phyloP scores from a whole-genome alignment of 352 stramenopile species.

The Blastocystis sp. region DNA sequence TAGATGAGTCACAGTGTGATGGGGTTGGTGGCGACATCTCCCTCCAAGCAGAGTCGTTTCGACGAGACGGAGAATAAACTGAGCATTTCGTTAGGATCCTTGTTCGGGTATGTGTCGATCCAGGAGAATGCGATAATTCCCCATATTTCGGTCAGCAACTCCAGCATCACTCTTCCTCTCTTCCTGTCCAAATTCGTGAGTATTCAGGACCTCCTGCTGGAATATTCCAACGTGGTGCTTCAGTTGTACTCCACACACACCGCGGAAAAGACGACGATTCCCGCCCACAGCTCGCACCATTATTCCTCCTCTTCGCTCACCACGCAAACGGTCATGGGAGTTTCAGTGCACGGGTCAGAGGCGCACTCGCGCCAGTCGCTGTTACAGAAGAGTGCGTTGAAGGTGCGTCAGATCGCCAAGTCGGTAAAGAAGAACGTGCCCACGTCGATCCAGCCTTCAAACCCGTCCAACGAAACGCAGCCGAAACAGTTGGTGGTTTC shows the following conservation, averaged over 20 bases:
- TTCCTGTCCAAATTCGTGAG: slow-evolving; percentile 32
- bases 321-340: not conserved
- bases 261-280: not conserved
- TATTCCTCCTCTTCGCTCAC: slow-evolving; percentile 19
- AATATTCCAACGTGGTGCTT: slow-evolving; percentile 33
- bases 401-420: slow-evolving; percentile 37
- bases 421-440: slow-evolving; percentile 47
- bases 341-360: not conserved
- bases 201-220: slow-evolving; percentile 53
- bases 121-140: not conserved
- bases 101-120: slow-evolving; percentile 32
- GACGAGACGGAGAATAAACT: slow-evolving; percentile 21
- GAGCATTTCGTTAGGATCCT: not conserved
- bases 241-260: not conserved
- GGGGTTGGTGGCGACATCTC: not conserved
- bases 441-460: not conserved
- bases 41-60: not conserved
- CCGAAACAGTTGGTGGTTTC: not conserved
- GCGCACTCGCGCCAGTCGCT: not conserved
- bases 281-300: not conserved
- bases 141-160: not conserved
- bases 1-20: slow-evolving; percentile 40
- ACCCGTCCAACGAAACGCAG: not conserved
- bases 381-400: slow-evolving; percentile 40
- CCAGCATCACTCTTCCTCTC: slow-evolving; percentile 8